These are phyloP conservation scores for Barbarea vulgaris DNA, from an alignment of 345 rosid genomes.

Conservation along the genomic window DNA sequence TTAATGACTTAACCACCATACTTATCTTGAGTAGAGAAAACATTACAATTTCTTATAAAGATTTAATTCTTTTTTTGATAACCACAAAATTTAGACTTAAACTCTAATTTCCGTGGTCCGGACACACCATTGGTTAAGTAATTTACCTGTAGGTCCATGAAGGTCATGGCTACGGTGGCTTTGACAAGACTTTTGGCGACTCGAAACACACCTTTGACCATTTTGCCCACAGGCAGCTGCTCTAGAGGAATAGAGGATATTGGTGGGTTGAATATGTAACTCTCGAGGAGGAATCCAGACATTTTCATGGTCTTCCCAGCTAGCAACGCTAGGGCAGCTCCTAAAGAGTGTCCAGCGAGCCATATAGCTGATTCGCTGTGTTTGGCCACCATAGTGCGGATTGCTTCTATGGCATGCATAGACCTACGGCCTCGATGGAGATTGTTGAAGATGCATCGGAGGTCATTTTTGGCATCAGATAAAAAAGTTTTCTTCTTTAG, in stretches of 20 bases:
- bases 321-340: conserved; percentile 60
- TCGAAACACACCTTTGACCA: neutral
- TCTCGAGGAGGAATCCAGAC: conserved; percentile 37
- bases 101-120: too few relatives aligned
- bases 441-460: conserved; percentile 38
- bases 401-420: conserved; percentile 45
- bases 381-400: conserved; percentile 26
- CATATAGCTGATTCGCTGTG: conserved; percentile 41
- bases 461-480: conserved; percentile 44
- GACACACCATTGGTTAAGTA: neutral
- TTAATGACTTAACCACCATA: too few relatives aligned
- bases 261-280: conserved; percentile 66
- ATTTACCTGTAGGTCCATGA: neutral
- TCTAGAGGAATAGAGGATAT: conserved; percentile 54
- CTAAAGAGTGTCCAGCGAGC: conserved; percentile 71
- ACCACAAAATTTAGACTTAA: too few relatives aligned
- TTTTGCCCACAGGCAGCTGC: conserved; percentile 3
- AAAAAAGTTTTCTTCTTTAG: conserved; percentile 22
- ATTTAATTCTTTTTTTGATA: too few relatives aligned
- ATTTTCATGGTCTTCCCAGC: conserved; percentile 53
- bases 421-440: conserved; percentile 50
- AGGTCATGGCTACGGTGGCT: conserved; percentile 1
- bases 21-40: neutral
- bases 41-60: neutral
- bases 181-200: neutral